Conservation (phyloP, 2,329 filamentous ascomycete genomes). For the Aspergillus sclerotialis region DNA sequence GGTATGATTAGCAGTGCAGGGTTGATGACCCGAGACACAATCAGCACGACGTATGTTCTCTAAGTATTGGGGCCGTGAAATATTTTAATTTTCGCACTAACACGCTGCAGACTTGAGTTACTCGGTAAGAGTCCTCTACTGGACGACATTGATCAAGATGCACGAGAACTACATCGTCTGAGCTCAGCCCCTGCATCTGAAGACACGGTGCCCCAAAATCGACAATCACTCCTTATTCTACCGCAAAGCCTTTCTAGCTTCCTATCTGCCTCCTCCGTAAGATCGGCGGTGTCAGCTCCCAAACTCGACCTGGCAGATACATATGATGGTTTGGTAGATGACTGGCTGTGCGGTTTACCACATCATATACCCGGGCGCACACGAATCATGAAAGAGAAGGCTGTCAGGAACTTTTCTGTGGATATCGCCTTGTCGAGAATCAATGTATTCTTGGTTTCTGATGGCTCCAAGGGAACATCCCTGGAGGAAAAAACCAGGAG, state of each 20-base stretch:
- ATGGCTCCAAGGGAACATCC: background rate
- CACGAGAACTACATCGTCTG: slow-evolving; percentile 21
- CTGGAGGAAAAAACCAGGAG: background rate
- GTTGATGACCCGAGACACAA: slow-evolving; percentile 6
- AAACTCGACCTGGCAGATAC: slow-evolving; percentile 17
- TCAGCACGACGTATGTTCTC: slow-evolving; percentile 24
- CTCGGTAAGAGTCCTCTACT: slow-evolving; percentile 17
- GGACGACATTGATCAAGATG: slow-evolving; percentile 31
- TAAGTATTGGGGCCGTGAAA: background rate
- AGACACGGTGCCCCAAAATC: slow-evolving; percentile 1
- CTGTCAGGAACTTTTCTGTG: slow-evolving; percentile 27
- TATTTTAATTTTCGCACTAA: slow-evolving; percentile 5
- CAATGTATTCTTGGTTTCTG: slow-evolving; percentile 11
- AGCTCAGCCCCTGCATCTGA: slow-evolving; percentile 11
- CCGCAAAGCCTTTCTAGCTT: slow-evolving; percentile 10
- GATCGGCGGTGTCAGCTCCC: slow-evolving; percentile 1
- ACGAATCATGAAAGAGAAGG: slow-evolving; percentile 32
- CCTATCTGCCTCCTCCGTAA: slow-evolving; percentile 7
- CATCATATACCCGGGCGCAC: slow-evolving; percentile 26
- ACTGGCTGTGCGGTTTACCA: slow-evolving; percentile 30
- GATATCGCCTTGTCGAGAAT: slow-evolving; percentile 32
- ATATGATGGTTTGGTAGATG: slow-evolving; percentile 30
- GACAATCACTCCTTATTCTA: slow-evolving; percentile 13
- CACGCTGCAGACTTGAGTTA: slow-evolving; percentile 25
- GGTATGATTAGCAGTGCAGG: slow-evolving; percentile 3